Evolutionary conservation across 257 asterid genomes (phyloP), one percentile per base, ranked within the genome.

Genomic region (Thymus quinquecostatus): DNA sequence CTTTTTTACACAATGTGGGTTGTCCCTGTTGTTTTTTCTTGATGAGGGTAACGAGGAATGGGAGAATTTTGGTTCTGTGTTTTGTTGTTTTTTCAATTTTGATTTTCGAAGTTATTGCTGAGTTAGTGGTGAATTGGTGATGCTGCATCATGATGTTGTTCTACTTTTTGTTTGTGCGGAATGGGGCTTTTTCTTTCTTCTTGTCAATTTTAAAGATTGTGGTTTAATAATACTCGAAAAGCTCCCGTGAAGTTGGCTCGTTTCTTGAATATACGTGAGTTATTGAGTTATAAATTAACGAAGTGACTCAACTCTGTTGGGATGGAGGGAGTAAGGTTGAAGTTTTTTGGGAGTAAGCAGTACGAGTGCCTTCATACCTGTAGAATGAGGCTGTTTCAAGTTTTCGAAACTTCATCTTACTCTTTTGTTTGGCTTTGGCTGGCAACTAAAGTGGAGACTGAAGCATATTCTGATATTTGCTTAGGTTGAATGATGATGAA

Each of bases 1-100:
- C 8, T 21, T 53, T 51, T 53, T 34, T 33, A 10, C 2, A 65
- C n/a, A 83, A 77, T 75, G 79, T 80, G 73, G 27, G 68, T 33
- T 44, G 10, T 57, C 33, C 3, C 58, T 36, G 9, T 56, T 60
- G 72, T 36, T 66, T 64, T 21, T 11, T 64, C 36, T 3, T 51
- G 43, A 48, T 70, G 74, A 63, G 66, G 48, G 14, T 44, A 2
- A 30, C 43, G 71, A 57, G 50, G 69, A 54, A 3, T 33, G 2
- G 38, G 38, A 50, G 53, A 10, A 38, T 36, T 30, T 69, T 63
- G 10, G 40, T 28, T 2, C 44, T 9, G 9, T 10, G 1, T 60
- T 66, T 21, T 43, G 10, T 34, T 50, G 56, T 36, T 66, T 68
- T 59, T 60, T 55, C 21, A 21, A 21, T 2, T 49, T 69, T 51